Evolutionary conservation across 1,284 basidiomycete genomes (phyloP), one percentile per base, ranked within the genome.

Genomic region (Cutaneotrichosporon sp.): DNA sequence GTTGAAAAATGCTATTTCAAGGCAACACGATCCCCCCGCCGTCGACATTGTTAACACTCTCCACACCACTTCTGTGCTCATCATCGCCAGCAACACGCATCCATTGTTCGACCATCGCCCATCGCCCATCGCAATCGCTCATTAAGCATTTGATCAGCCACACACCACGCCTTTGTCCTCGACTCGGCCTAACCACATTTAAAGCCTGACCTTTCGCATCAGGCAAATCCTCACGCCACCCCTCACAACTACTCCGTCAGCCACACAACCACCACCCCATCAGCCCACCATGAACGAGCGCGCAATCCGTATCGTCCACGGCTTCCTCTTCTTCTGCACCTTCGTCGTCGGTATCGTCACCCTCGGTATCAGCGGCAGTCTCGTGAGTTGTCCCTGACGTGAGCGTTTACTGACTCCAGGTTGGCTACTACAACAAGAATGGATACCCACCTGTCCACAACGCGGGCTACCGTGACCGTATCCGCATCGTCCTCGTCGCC

Each of bases 401-500:
- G 10, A 30, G 42, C 8, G n/a, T 30, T 30, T 7, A 30, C 23
- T 42, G 41, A 42, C n/a, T 9, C 18, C 30, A 45, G 43, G 43
- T 49, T 9, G 46, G 46, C 5, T 55, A 65, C 48, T 76, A 75
- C 66, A 68, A 70, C 55, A 57, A 61, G 17, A 41, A 62, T 10
- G 72, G 71, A 1, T 76, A 76, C 62, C 76, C 76, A 12, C 57
- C 61, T 12, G 50, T 56, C 26, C 64, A 69, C 49, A 66, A 58
- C 18, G 45, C 30, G 4, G 49, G 50, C 0, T 76, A 76, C 66
- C 66, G 69, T 20, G 75, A 74, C 54, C 62, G 76, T 20, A 72
- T 76, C 46, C 64, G 76, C 43, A 73, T 77, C 51, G 45, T 72
- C 8, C 61, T 77, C 13, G 70, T 69, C 0, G 76, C 70, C 0